phyloP scores from a whole-genome alignment of 371 early-diverging fungal species.

The Parasitella parasitica region DNA sequence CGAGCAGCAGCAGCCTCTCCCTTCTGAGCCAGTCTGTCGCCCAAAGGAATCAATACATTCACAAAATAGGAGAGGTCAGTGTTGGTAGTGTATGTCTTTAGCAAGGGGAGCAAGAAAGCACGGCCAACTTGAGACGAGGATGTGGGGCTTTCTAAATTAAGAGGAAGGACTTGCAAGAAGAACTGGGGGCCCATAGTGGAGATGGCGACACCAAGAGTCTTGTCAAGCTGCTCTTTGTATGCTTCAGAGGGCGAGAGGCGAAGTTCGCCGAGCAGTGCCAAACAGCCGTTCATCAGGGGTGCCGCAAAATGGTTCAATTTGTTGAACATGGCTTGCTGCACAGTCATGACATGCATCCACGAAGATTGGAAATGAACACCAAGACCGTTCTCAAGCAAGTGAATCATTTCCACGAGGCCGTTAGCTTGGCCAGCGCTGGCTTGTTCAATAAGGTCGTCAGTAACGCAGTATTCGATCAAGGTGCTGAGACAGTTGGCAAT shows the following conservation, averaged over 20 bases:
- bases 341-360: slow-evolving; percentile 79
- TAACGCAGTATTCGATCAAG: slow-evolving; percentile 69
- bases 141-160: slow-evolving; percentile 76
- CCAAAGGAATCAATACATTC: slow-evolving; percentile 71
- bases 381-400: slow-evolving; percentile 58
- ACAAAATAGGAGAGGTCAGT: slow-evolving; percentile 80
- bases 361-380: slow-evolving; percentile 78
- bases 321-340: slow-evolving; percentile 75
- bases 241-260: slow-evolving; percentile 82
- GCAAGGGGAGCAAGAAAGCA: slow-evolving; percentile 81
- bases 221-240: slow-evolving; percentile 84
- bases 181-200: slow-evolving; percentile 78
- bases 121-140: slow-evolving; percentile 60
- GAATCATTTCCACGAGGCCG: slow-evolving; percentile 52
- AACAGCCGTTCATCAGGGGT: slow-evolving; percentile 61
- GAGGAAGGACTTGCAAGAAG: slow-evolving; percentile 79
- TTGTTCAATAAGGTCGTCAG: slow-evolving; percentile 64
- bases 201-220: slow-evolving; percentile 78
- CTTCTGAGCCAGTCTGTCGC: slow-evolving; percentile 71
- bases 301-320: slow-evolving; percentile 68
- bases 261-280: slow-evolving; percentile 72
- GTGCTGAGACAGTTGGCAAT: slow-evolving; percentile 70
- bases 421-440: slow-evolving; percentile 40
- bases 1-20: slow-evolving; percentile 60
- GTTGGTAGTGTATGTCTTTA: slow-evolving; percentile 76